phyloP scores from a whole-genome alignment of 257 asterid genomes.

The Solanum appendiculatum region DNA sequence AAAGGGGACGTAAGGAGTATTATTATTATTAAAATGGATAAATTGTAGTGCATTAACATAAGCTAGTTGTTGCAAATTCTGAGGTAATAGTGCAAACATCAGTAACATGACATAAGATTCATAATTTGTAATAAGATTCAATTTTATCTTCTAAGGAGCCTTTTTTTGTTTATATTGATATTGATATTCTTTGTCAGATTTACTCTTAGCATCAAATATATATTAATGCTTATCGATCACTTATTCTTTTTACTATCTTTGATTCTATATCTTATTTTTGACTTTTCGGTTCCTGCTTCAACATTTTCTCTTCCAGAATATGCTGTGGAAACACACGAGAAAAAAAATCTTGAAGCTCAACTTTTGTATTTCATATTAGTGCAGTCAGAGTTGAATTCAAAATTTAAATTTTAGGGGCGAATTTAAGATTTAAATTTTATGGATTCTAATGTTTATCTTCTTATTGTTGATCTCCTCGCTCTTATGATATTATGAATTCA shows the following conservation, averaged over 20 bases:
- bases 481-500: neutral
- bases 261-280: neutral
- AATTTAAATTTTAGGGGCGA: neutral
- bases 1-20: too few species aligned
- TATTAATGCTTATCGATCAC: neutral
- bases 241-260: neutral
- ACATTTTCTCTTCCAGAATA: neutral
- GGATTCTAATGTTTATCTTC: neutral
- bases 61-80: neutral
- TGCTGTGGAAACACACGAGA: neutral
- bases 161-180: neutral
- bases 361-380: neutral
- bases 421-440: neutral
- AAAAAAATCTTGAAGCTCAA: neutral
- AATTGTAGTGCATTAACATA: neutral
- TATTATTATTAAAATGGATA: neutral
- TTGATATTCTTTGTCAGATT: neutral
- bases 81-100: neutral
- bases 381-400: neutral
- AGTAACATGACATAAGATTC: neutral
- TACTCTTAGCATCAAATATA: neutral
- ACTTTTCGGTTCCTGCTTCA: neutral
- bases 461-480: neutral
- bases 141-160: neutral
- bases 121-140: neutral